phyloP scores from a whole-genome alignment of 805 yeast genomes.

The Candida succiphila region DNA sequence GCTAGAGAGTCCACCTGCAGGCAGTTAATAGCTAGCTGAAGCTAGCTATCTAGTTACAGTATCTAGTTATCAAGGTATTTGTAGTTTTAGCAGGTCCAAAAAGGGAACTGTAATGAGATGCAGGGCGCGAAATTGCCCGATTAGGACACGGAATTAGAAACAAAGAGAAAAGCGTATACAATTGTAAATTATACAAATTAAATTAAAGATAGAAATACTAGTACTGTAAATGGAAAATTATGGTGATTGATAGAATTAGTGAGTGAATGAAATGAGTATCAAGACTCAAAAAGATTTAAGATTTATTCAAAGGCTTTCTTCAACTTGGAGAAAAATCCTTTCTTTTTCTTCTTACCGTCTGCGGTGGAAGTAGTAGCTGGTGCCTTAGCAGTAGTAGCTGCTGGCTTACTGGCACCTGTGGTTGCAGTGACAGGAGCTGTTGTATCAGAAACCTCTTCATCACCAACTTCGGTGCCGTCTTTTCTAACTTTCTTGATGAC shows the following conservation, averaged over 20 bases:
- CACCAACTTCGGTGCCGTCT: conserved; percentile 8
- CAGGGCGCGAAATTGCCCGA: too few relatives aligned
- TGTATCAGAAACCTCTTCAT: conserved; percentile 4
- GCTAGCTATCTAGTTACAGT: too few relatives aligned
- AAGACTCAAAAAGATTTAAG: not conserved
- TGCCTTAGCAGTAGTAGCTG: conserved; percentile 6
- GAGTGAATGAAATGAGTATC: not conserved
- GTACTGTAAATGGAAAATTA: too few relatives aligned
- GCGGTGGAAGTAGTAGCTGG: conserved; percentile 5
- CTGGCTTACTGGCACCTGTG: conserved; percentile 5
- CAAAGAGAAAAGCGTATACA: too few relatives aligned
- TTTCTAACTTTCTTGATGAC: conserved; percentile 21
- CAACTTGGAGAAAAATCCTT: conserved; percentile 31
- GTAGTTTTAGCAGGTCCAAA: too few relatives aligned
- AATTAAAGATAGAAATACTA: too few relatives aligned
- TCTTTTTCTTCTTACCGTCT: conserved; percentile 24
- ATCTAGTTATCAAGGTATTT: too few relatives aligned
- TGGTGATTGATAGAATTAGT: not conserved
- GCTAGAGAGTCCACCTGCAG: too few relatives aligned
- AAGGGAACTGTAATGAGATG: too few relatives aligned
- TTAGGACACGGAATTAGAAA: too few relatives aligned
- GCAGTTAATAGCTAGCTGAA: too few relatives aligned
- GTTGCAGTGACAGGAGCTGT: conserved; percentile 4
- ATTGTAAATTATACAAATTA: too few relatives aligned
- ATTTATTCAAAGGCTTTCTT: conserved; percentile 26